Base-by-base conservation (phyloP, 768 basidiomycete genomes). In the Suillus placidus region DNA sequence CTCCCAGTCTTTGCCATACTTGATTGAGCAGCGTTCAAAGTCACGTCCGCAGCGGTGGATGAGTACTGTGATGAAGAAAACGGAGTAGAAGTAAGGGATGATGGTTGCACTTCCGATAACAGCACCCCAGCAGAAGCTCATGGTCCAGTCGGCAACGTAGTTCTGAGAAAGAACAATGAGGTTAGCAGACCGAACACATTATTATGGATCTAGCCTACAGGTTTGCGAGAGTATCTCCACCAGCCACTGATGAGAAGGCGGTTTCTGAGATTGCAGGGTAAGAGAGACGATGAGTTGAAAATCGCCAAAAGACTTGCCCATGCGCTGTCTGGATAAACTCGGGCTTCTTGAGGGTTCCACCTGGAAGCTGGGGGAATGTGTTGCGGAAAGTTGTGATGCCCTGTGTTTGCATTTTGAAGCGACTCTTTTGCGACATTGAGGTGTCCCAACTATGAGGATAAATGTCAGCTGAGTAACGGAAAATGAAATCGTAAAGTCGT, bases 1-100 rank as follows among this genome's bases (percentile, higher is more conserved):
- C 23, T 94, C 93, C 94, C 95, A 97, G 75, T 97, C 95, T 70
- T 95, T 93, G 38, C 94, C 94, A 72, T 97, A 98, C 80, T 98
- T 98, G 70, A 85, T 76, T 3, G 89, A 88, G 78, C 95, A 95
- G 83, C 96, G 85, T 77, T 96, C 97, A 77, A 99, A 97, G 83
- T 99, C 97, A 62, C 97, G 89, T 0, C 90, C 86, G 71, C 91
- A 93, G 42, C 97, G 88, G 73, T 99, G 97, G 47, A 94, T 83
- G 63, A 99, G 87, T 26, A 99, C 96, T 54, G 85, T 85, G 73
- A 97, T 89, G 83, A 99, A 99, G 85, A 99, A 99, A 60, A 95
- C 83, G 14, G 94, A 94, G 80, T 99, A 99, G 80, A 94, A 99
- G 81, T 96, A 96, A 1, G 95, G 95, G 74, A 99, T 97, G 58